These are phyloP conservation scores for Blepharisma japonicum DNA, from an alignment of 73 alveolate genomes.

Conservation along the genomic window DNA sequence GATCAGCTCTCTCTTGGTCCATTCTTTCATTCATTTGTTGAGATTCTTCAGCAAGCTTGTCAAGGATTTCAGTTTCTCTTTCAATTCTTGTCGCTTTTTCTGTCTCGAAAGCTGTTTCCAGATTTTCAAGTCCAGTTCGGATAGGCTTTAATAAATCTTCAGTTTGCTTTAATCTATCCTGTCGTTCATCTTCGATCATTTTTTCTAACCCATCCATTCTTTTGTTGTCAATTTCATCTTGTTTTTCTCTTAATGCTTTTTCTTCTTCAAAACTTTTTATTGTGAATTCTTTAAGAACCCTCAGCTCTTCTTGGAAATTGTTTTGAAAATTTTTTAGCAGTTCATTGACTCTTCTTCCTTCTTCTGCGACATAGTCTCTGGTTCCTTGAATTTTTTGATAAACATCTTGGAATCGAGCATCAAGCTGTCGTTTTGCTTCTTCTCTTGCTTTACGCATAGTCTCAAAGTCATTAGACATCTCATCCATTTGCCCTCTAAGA, in stretches of 20 bases:
- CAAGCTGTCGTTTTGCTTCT: slow-evolving; percentile 80
- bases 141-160: slow-evolving; percentile 73
- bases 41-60: slow-evolving; percentile 62
- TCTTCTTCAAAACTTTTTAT: slow-evolving; percentile 67
- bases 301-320: slow-evolving; percentile 62
- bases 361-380: slow-evolving; percentile 63
- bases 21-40: slow-evolving; percentile 62
- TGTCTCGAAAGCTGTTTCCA: slow-evolving; percentile 57
- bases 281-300: slow-evolving; percentile 55
- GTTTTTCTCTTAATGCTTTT: slow-evolving; percentile 51
- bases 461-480: slow-evolving; percentile 73
- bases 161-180: slow-evolving; percentile 72
- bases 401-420: slow-evolving; percentile 75
- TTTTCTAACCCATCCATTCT: slow-evolving; percentile 68
- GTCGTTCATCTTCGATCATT: slow-evolving; percentile 67
- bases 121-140: slow-evolving; percentile 51
- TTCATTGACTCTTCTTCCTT: slow-evolving; percentile 71
- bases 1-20: slow-evolving; percentile 56
- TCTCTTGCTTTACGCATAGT: slow-evolving; percentile 82
- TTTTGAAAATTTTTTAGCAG: slow-evolving; percentile 66
- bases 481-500: slow-evolving; percentile 79
- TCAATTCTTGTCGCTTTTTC: slow-evolving; percentile 54
- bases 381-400: slow-evolving; percentile 65
- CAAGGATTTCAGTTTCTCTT: slow-evolving; percentile 66
- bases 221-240: slow-evolving; percentile 58